Evolutionary conservation across 1,139 yeast species (phyloP).

Genomic region (Saccharomycopsis hybrid): DNA sequence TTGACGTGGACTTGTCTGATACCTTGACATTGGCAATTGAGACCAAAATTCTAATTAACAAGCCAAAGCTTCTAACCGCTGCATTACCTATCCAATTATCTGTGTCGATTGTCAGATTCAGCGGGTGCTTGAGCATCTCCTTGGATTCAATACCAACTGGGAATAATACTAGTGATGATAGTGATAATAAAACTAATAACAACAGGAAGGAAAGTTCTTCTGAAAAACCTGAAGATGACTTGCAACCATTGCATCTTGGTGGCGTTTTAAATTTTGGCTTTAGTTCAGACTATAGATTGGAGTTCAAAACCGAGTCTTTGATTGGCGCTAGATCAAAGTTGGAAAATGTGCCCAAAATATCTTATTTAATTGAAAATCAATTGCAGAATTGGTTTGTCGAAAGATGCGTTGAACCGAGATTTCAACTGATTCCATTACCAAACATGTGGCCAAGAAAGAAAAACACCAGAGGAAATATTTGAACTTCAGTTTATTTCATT

Average conservation of each 20-base stretch:
- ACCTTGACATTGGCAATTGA: slow-evolving; percentile 86
- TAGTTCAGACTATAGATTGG: slow-evolving; percentile 83
- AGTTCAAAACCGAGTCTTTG: slow-evolving; percentile 75
- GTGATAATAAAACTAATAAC: no score
- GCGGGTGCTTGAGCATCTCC: slow-evolving; percentile 87
- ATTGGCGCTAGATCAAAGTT: slow-evolving; percentile 91
- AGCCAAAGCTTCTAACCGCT: slow-evolving; percentile 81
- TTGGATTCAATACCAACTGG: slow-evolving; percentile 46
- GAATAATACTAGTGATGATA: slow-evolving; percentile 31
- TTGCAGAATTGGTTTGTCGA: slow-evolving; percentile 88
- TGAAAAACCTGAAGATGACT: slow-evolving; percentile 5
- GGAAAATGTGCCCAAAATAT: slow-evolving; percentile 88
- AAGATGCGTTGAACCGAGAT: slow-evolving; percentile 89
- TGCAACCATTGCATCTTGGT: slow-evolving; percentile 28
- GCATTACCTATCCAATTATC: slow-evolving; percentile 75
- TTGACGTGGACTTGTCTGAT: slow-evolving; percentile 89
- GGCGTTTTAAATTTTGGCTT: slow-evolving; percentile 84
- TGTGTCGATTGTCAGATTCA: slow-evolving; percentile 84
- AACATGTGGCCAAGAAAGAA: slow-evolving; percentile 86
- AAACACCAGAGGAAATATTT: slow-evolving; percentile 43
- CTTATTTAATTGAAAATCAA: slow-evolving; percentile 75
- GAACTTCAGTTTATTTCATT: neutral
- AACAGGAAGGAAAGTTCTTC: slow-evolving; percentile 4
- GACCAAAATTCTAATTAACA: slow-evolving; percentile 72
- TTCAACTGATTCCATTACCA: slow-evolving; percentile 77